phyloP scores from a whole-genome alignment of 2,329 filamentous ascomycete species.

The Chalaropsis ovoidea region DNA sequence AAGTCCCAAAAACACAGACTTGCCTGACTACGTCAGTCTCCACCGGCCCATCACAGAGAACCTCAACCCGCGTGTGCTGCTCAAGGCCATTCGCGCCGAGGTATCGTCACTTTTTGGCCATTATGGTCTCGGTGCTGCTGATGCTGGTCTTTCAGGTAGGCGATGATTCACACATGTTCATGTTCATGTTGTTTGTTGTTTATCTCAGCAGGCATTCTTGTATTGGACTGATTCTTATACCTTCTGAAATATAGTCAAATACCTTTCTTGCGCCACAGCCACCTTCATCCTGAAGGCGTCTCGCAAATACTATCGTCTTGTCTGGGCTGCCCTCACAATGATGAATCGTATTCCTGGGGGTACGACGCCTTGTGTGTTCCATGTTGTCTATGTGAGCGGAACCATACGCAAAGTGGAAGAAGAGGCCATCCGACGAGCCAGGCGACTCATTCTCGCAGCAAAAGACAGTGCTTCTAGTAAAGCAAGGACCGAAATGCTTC shows the following conservation, averaged over 20 bases:
- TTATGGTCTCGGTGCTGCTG: slow-evolving; percentile 68
- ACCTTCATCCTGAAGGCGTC: slow-evolving; percentile 84
- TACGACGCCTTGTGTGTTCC: slow-evolving; percentile 61
- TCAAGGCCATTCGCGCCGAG: slow-evolving; percentile 59
- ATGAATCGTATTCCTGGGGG: slow-evolving; percentile 58
- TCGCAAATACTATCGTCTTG: slow-evolving; percentile 70
- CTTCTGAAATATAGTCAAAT: slow-evolving; percentile 60
- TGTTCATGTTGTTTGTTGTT: neutral
- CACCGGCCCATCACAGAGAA: slow-evolving; percentile 67
- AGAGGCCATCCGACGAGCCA: slow-evolving; percentile 71
- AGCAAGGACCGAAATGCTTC: slow-evolving; percentile 21
- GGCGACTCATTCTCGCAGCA: slow-evolving; percentile 58
- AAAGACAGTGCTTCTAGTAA: slow-evolving; percentile 38
- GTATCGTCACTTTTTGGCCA: slow-evolving; percentile 73
- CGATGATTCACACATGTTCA: neutral
- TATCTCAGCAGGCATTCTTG: neutral
- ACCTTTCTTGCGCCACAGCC: slow-evolving; percentile 81
- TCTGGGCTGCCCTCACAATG: slow-evolving; percentile 82
- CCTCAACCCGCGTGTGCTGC: slow-evolving; percentile 55
- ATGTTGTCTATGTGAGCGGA: slow-evolving; percentile 77
- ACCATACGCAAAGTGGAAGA: slow-evolving; percentile 89
- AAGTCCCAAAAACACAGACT: slow-evolving; percentile 35
- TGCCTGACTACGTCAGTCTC: slow-evolving; percentile 58
- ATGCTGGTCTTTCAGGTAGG: slow-evolving; percentile 57
- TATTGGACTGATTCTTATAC: neutral